These are phyloP conservation scores for Aegilops bicornis DNA, from an alignment of 176 grass and related monocot species.

Conservation along the genomic window DNA sequence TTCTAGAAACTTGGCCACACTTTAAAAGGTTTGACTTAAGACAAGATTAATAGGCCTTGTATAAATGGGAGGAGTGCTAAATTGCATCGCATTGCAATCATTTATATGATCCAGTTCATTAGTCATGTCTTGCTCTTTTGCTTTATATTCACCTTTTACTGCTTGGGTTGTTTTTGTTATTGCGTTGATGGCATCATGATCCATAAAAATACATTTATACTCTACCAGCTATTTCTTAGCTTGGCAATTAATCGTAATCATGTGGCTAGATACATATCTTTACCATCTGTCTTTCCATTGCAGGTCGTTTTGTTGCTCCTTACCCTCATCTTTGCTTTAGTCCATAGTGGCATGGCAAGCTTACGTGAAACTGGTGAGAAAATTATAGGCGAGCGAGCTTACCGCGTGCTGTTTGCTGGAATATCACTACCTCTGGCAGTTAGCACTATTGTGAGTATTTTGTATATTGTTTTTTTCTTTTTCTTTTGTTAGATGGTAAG, in stretches of 20 bases:
- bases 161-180: background rate
- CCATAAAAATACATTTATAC: background rate
- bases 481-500: slow-evolving; percentile 1
- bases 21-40: too few species aligned
- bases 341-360: slow-evolving; percentile 94
- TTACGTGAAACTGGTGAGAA: slow-evolving; percentile 81
- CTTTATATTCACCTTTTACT: background rate
- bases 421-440: slow-evolving; percentile 85
- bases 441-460: slow-evolving; percentile 78
- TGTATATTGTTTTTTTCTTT: background rate
- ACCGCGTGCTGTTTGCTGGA: slow-evolving; percentile 84
- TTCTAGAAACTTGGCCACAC: background rate
- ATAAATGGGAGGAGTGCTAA: background rate
- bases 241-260: background rate
- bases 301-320: slow-evolving; percentile 81
- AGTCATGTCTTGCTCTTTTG: background rate
- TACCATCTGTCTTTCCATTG: background rate
- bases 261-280: background rate
- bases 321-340: slow-evolving; percentile 71
- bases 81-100: background rate
- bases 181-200: background rate
- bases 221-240: background rate
- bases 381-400: slow-evolving; percentile 80
- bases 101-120: background rate
- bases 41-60: too few species aligned